Conservation (phyloP, 1,284 basidiomycete genomes). For the Tilletia walkeri region DNA sequence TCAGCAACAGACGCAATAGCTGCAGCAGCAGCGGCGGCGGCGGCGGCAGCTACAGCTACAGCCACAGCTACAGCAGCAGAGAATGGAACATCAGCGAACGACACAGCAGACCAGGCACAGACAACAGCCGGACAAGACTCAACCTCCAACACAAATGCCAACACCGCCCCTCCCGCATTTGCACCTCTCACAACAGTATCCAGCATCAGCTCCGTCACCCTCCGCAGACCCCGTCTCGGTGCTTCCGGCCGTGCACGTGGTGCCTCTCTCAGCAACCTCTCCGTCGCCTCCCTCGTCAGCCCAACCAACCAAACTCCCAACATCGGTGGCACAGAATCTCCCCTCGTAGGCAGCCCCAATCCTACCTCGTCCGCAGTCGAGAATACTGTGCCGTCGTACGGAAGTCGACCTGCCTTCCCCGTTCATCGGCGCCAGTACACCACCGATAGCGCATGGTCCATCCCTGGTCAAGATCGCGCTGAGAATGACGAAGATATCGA, state of each 20-base stretch:
- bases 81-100: background rate
- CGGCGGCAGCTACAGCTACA: background rate
- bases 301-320: background rate
- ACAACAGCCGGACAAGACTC: background rate
- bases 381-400: background rate
- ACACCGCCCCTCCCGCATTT: background rate
- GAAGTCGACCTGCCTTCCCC: background rate
- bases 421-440: slow-evolving; percentile 7
- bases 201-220: slow-evolving; percentile 3
- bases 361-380: background rate
- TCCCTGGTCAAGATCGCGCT: background rate
- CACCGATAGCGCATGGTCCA: slow-evolving; percentile 6
- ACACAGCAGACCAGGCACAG: background rate
- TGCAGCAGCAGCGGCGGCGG: background rate
- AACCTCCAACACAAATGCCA: background rate
- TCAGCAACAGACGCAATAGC: slow-evolving; percentile 66
- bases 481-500: background rate
- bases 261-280: slow-evolving; percentile 10
- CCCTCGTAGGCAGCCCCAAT: background rate
- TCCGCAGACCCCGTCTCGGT: slow-evolving; percentile 9
- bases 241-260: slow-evolving; percentile 1
- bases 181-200: background rate
- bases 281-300: background rate
- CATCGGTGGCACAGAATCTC: background rate
- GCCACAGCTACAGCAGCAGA: background rate